Evolutionary conservation across 1,284 basidiomycete species (phyloP).

Genomic region (Sanguinoderma infundibulare): DNA sequence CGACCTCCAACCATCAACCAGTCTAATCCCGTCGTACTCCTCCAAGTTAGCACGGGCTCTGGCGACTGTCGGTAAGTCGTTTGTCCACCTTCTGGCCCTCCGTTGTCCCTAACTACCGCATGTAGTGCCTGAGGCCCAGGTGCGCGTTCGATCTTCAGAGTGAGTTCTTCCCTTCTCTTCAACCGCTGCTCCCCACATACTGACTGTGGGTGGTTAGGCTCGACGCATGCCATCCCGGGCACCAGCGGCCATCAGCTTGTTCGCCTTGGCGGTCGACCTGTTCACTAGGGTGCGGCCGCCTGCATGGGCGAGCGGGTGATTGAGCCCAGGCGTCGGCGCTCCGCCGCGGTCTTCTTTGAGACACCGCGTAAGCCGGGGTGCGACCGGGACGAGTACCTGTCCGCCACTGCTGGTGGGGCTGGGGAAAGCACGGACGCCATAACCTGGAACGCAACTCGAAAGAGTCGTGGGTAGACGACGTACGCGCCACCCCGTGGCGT

Average conservation of each 20-base stretch:
- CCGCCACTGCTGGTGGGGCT: background rate
- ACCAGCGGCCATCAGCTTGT: background rate
- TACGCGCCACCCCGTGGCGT: background rate
- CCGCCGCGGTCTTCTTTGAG: background rate
- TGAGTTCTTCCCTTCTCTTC: background rate
- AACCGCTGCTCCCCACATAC: background rate
- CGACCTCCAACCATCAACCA: background rate
- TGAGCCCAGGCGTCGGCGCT: background rate
- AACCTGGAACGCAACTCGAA: background rate
- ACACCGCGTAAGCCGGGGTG: background rate
- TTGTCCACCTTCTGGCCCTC: background rate
- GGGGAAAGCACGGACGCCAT: background rate
- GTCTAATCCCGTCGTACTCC: background rate
- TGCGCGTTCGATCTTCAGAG: background rate
- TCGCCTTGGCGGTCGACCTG: background rate
- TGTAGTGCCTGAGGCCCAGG: background rate
- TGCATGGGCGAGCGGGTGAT: background rate
- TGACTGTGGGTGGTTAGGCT: background rate
- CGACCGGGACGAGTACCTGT: background rate
- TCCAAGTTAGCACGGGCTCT: background rate
- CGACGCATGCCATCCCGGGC: slow-evolving; percentile 1
- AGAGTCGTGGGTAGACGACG: background rate
- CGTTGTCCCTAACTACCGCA: background rate
- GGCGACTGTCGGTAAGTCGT: background rate
- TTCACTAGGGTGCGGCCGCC: background rate